Evolutionary conservation across 2,329 filamentous ascomycete genomes (phyloP).

Genomic region (Alternaria dauci): DNA sequence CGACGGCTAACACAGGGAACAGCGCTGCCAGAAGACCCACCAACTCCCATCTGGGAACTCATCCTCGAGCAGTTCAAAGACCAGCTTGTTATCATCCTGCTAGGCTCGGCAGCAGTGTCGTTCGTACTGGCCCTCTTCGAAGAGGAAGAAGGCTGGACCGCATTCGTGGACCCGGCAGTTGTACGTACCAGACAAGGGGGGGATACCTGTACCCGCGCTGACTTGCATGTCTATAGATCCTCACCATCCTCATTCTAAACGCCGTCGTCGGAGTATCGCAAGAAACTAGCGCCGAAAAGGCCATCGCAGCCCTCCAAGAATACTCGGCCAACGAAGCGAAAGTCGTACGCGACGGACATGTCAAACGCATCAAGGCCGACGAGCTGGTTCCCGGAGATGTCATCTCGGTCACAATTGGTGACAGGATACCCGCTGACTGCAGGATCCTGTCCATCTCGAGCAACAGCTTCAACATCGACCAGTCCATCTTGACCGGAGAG

Average conservation of each 20-base stretch:
- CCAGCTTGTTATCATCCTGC: constrained; percentile 92
- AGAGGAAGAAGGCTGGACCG: constrained; percentile 91
- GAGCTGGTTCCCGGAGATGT: constrained; percentile 96
- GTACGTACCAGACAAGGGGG: constrained; percentile 64
- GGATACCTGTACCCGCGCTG: constrained; percentile 16
- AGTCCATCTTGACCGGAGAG: constrained; percentile 96
- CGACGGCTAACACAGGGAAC: constrained; percentile 19
- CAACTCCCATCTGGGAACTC: constrained; percentile 94
- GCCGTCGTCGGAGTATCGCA: constrained; percentile 97
- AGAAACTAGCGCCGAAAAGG: constrained; percentile 98
- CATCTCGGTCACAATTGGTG: constrained; percentile 85
- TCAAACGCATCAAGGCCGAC: constrained; percentile 90
- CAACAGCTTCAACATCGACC: constrained; percentile 96
- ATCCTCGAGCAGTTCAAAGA: constrained; percentile 99
- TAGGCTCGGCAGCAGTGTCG: constrained; percentile 91
- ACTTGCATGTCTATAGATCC: constrained; percentile 69
- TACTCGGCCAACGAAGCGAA: constrained; percentile 99
- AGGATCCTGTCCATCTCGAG: constrained; percentile 88
- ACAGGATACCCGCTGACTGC: constrained; percentile 95
- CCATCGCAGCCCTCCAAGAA: constrained; percentile 96
- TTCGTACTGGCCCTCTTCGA: constrained; percentile 94
- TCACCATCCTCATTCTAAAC: constrained; percentile 96
- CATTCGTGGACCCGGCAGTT: constrained; percentile 94
- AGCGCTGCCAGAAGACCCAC: constrained; percentile 87
- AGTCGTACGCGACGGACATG: constrained; percentile 83